phyloP scores from a whole-genome alignment of 768 basidiomycete genomes.

The Lactarius sp. region DNA sequence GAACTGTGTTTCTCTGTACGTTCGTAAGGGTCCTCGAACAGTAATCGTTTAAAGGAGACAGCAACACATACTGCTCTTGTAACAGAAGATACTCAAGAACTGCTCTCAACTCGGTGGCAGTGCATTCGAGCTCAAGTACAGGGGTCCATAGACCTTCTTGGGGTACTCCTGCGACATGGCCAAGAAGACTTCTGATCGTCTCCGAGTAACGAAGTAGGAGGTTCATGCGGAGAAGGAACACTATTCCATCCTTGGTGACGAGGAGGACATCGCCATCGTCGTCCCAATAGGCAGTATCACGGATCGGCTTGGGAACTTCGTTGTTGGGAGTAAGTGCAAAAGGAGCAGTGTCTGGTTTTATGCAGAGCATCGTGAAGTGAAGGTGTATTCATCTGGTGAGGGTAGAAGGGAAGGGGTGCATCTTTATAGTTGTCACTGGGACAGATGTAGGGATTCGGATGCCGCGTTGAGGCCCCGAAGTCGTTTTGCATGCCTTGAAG shows the following conservation, averaged over 20 bases:
- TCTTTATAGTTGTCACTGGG: conserved; percentile 7
- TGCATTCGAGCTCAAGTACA: conserved; percentile 19
- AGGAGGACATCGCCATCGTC: conserved; percentile 20
- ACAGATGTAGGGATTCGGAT: background rate
- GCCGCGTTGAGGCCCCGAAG: background rate
- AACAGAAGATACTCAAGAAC: conserved; percentile 19
- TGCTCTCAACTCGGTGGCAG: conserved; percentile 11
- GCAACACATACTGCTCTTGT: conserved; percentile 11
- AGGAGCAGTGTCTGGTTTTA: conserved; percentile 19
- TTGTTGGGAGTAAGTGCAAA: conserved; percentile 16
- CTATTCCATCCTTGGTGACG: conserved; percentile 17
- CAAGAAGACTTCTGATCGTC: conserved; percentile 15
- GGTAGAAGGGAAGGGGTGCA: background rate
- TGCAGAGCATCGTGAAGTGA: conserved; percentile 3
- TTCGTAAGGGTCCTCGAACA: background rate
- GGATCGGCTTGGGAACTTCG: conserved; percentile 7
- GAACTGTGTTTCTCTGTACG: background rate
- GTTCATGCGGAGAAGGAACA: conserved; percentile 7
- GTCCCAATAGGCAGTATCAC: conserved; percentile 17
- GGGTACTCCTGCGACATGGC: conserved; percentile 5
- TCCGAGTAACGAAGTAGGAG: conserved; percentile 17
- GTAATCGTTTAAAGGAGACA: background rate
- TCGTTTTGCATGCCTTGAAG: background rate
- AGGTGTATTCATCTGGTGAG: background rate
- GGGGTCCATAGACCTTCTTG: conserved; percentile 18